Evolutionary conservation across 345 rosid species (phyloP).

Genomic region (Pelargonium nanum): DNA sequence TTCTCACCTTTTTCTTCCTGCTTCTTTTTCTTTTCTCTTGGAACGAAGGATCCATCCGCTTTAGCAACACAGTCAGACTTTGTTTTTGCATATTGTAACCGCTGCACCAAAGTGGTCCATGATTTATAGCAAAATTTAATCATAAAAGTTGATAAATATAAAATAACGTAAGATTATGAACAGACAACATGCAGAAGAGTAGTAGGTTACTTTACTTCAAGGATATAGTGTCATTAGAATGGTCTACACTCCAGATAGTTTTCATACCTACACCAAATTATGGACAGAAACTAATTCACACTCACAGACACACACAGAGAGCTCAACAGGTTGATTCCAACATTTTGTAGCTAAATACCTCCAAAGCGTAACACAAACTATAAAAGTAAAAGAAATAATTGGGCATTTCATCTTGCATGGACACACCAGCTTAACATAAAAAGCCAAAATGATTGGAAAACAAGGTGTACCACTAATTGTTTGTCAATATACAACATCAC

Average conservation of each 20-base stretch:
- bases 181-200: not conserved
- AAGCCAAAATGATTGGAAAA: too few species aligned
- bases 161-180: not conserved
- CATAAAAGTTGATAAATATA: too few species aligned
- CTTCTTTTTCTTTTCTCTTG: slow-evolving; percentile 84
- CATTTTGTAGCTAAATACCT: not conserved
- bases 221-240: not conserved
- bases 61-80: slow-evolving; percentile 84
- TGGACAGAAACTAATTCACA: not conserved
- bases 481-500: not conserved
- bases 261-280: not conserved
- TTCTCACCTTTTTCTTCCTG: slow-evolving; percentile 80
- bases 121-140: slow-evolving; percentile 1
- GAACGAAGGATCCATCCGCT: slow-evolving; percentile 69
- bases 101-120: slow-evolving; percentile 34
- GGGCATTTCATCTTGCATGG: too few species aligned
- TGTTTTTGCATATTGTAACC: slow-evolving; percentile 79
- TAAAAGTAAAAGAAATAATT: too few species aligned
- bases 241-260: not conserved
- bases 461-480: too few species aligned
- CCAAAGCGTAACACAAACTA: too few species aligned
- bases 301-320: too few species aligned
- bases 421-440: too few species aligned
- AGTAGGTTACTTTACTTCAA: not conserved
- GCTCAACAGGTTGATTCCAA: not conserved